These are phyloP conservation scores for Salinomyces thailandicus DNA, from an alignment of 2,329 filamentous ascomycete species.

Conservation along the genomic window DNA sequence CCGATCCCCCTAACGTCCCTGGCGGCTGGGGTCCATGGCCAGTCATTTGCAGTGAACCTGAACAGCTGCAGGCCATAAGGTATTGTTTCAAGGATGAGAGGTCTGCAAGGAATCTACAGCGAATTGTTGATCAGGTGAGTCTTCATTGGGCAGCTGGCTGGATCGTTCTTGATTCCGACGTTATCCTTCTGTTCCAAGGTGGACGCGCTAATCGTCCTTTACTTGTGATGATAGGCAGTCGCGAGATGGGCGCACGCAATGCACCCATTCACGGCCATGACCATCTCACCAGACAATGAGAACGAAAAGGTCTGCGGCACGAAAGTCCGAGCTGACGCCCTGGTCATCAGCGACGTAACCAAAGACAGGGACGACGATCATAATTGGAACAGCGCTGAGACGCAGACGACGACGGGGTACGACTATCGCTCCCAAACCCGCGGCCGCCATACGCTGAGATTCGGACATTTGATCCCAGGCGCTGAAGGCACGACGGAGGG, in stretches of 20 bases:
- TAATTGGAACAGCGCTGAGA: constrained; percentile 10
- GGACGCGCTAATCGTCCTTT: no score
- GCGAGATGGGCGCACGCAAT: constrained; percentile 13
- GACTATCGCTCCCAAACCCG: constrained; percentile 1
- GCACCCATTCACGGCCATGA: constrained; percentile 3
- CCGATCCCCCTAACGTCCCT: constrained; percentile 1
- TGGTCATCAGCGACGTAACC: constrained; percentile 13
- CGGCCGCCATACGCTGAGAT: constrained; percentile 2
- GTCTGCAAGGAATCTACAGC: constrained; percentile 10
- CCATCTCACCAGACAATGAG: constrained; percentile 9
- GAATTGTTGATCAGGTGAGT: constrained; percentile 6
- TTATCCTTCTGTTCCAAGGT: no score
- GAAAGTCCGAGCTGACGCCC: constrained; percentile 7
- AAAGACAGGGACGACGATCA: constrained; percentile 9
- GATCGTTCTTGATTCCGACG: no score
- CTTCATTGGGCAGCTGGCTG: no score
- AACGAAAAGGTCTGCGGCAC: neutral
- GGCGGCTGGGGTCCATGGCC: constrained; percentile 13
- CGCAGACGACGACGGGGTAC: constrained; percentile 11
- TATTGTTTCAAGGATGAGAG: constrained; percentile 15
- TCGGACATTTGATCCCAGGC: constrained; percentile 2
- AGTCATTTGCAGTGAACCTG: constrained; percentile 4
- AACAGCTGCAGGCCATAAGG: constrained; percentile 8
- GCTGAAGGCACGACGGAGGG: neutral
- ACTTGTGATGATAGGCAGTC: constrained; percentile 7